These are phyloP conservation scores for Acanthochlamys bracteata DNA, from an alignment of 106 monocot species.

Conservation along the genomic window DNA sequence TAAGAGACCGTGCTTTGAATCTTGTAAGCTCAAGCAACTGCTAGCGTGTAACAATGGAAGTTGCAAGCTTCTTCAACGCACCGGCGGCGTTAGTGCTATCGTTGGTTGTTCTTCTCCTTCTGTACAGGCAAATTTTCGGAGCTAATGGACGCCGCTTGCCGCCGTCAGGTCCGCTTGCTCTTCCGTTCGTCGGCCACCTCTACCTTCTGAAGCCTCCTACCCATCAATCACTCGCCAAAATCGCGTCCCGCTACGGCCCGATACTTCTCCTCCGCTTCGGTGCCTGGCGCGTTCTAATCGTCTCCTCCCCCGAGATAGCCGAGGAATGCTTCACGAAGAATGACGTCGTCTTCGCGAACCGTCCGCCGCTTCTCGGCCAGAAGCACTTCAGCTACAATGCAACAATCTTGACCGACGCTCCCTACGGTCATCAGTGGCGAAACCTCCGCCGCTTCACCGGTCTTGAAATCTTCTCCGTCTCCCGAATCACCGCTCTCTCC, in stretches of 20 bases:
- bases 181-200: conserved; percentile 17
- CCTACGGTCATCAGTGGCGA: conserved; percentile 30
- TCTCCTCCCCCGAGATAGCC: conserved; percentile 19
- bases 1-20: no score
- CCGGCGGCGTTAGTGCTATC: no score
- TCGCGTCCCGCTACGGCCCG: conserved; percentile 19
- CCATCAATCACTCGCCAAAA: conserved; percentile 13
- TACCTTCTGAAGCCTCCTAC: conserved; percentile 17
- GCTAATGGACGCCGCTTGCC: not conserved
- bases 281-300: conserved; percentile 12
- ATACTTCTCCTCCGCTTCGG: conserved; percentile 18
- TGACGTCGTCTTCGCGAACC: conserved; percentile 26
- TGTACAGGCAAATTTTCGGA: no score
- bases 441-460: conserved; percentile 24
- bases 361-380: conserved; percentile 6
- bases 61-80: no score
- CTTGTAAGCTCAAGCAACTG: no score
- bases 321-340: conserved; percentile 18
- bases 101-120: no score
- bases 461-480: conserved; percentile 13
- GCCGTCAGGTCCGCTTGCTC: conserved; percentile 1
- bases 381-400: conserved; percentile 11
- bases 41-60: no score
- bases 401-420: conserved; percentile 11
- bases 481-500: conserved; percentile 7